Base-by-base conservation (phyloP, 228 moss, liverwort and hornwort genomes). In the Sphagnum fallax region DNA sequence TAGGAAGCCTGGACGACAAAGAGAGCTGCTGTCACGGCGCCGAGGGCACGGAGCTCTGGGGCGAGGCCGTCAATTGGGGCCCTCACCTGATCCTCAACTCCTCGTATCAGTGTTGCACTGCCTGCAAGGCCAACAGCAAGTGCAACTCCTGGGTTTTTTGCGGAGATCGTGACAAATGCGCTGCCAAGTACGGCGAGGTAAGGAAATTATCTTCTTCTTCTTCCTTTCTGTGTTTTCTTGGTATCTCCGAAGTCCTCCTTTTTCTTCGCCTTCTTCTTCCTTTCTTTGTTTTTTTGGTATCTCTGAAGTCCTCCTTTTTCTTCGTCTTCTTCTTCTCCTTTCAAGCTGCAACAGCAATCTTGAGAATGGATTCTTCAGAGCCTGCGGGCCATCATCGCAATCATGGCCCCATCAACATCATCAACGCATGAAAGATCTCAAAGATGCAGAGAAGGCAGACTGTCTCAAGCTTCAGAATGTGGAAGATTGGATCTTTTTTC, bases 71-170 rank as follows among this genome's bases (percentile, higher is more conserved):
- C 16, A 82, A 83, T 58, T 88, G 83, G 89, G 97, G 93, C 67
- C 69, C 78, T 61, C 69, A 83, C 16, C 83, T 88, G 49, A 66
- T 75, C 14, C 65, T 87, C 48, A 81, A 93, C 67, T 83, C 91
- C 0, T 59, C 93, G 10, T 68, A 74, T 6, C 80, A 75, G 47
- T 97, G 97, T 65, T 97, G 91, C 66, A 71, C 65, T 8, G 84
- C 90, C 48, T 97, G 97, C 52, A 88, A 83, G 64, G 74, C 76
- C 8, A 74, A 81, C 47, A 71, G 49, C 6, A 63, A 77, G 62
- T 97, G 97, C 85, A 97, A 97, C 72, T 93, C 97, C 52, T 97
- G 97, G 97, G 97, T 97, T 15, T 90, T 77, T 68, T 97, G 97
- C 60, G 84, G 82, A 7, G 82, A 91, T 62, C 6, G 16, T 59